Percentiles rank a stretch among this genome's conserved stretches.
These are phyloP conservation scores for Fonsecaea erecta DNA, from an alignment of 2,329 filamentous ascomycete species.

Conservation along the genomic window DNA sequence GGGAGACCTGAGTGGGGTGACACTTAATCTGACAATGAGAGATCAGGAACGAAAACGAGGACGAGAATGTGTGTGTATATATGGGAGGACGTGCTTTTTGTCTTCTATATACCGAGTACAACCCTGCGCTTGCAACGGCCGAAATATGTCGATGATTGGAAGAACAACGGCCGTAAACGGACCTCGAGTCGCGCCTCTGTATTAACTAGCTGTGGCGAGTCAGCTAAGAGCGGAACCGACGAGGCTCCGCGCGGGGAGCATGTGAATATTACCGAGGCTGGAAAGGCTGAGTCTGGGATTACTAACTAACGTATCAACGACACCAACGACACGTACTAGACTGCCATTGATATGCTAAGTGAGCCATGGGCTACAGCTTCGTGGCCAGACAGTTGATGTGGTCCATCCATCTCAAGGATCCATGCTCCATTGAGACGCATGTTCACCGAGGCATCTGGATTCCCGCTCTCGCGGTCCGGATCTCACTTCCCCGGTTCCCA, in stretches of 20 bases:
- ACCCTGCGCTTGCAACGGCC: neutral
- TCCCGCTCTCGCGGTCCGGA: neutral
- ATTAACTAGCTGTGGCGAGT: neutral
- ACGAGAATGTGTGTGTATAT: neutral
- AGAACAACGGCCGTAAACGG: slow-evolving; percentile 8
- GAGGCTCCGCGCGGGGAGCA: neutral
- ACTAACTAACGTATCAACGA: neutral
- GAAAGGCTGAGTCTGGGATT: neutral
- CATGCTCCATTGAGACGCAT: neutral
- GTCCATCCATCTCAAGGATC: neutral
- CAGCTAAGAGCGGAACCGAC: slow-evolving; percentile 1
- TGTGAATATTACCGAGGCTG: slow-evolving; percentile 11
- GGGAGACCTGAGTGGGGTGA: too few relatives aligned
- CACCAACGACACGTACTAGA: too few relatives aligned
- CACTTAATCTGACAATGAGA: neutral
- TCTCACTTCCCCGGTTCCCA: slow-evolving; percentile 8
- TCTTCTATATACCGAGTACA: neutral
- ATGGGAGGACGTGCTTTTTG: neutral
- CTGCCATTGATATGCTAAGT: too few relatives aligned
- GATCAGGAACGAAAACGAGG: neutral
- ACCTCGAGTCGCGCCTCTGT: too few relatives aligned
- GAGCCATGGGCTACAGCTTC: too few relatives aligned
- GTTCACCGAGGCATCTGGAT: neutral
- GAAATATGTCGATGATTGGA: neutral
- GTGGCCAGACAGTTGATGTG: too few relatives aligned